Conservation (phyloP, 768 basidiomycete species). For the Serendipita sp. region DNA sequence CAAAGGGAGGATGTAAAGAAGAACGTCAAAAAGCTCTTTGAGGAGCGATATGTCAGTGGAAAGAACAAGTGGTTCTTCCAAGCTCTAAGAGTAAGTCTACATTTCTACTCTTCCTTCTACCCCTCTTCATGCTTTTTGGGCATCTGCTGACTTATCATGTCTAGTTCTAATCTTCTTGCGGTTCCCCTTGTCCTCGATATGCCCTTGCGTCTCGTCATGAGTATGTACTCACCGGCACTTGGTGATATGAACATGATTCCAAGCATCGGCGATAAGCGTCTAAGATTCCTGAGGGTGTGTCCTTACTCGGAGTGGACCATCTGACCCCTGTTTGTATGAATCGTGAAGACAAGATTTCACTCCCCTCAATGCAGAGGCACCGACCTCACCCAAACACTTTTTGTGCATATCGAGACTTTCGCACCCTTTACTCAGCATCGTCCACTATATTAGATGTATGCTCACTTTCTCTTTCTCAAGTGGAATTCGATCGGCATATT, state of each 20-base stretch:
- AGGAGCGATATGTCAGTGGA: conserved; percentile 84
- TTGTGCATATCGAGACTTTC: too few species aligned
- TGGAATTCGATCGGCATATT: too few species aligned
- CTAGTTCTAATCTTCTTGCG: conserved; percentile 11
- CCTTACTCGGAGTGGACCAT: too few species aligned
- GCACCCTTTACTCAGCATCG: too few species aligned
- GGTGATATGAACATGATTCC: conserved; percentile 1
- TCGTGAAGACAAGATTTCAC: too few species aligned
- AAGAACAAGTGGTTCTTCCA: conserved; percentile 99
- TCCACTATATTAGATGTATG: too few species aligned
- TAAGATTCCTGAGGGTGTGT: too few species aligned
- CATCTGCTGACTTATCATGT: neutral
- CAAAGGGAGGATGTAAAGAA: conserved; percentile 93
- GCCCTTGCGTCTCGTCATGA: neutral
- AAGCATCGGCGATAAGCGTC: too few species aligned
- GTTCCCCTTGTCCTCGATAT: neutral
- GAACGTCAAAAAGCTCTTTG: conserved; percentile 86
- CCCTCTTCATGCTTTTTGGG: neutral
- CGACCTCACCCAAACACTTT: too few species aligned
- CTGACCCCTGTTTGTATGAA: too few species aligned
- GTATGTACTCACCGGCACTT: conserved; percentile 3
- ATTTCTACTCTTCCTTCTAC: neutral
- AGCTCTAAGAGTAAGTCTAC: conserved; percentile 46
- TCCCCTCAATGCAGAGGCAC: too few species aligned
- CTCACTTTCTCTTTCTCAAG: too few species aligned